Evolutionary conservation across 2,329 filamentous ascomycete species (phyloP).

Genomic region (Dothidotthia symphoricarpi): DNA sequence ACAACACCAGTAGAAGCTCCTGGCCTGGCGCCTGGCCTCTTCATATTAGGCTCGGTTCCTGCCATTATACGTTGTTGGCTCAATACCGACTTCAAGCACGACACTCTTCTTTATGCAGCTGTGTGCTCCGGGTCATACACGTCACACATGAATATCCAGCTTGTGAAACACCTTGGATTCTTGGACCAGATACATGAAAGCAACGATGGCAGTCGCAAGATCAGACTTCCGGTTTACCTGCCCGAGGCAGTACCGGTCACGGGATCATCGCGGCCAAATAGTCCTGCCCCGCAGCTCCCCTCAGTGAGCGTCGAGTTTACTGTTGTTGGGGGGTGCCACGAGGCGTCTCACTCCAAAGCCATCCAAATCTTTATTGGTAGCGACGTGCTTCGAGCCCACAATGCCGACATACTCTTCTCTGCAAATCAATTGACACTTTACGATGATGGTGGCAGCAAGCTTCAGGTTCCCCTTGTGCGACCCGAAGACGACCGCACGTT

Average conservation of each 20-base stretch:
- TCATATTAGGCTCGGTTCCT: constrained; percentile 82
- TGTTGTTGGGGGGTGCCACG: constrained; percentile 59
- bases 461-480: constrained; percentile 87
- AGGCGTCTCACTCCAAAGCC: constrained; percentile 54
- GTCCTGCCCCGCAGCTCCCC: constrained; percentile 75
- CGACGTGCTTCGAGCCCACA: constrained; percentile 80
- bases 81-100: constrained; percentile 84
- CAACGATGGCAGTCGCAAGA: constrained; percentile 63
- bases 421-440: constrained; percentile 86
- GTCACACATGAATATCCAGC: constrained; percentile 73
- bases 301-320: constrained; percentile 78
- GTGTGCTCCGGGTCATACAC: constrained; percentile 89
- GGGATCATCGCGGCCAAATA: constrained; percentile 68
- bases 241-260: constrained; percentile 85
- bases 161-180: constrained; percentile 73
- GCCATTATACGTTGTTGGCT: constrained; percentile 96
- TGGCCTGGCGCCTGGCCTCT: constrained; percentile 77
- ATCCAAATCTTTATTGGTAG: constrained; percentile 90
- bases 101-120: constrained; percentile 84
- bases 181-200: constrained; percentile 64
- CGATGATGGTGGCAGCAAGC: constrained; percentile 79
- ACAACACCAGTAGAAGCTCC: constrained; percentile 74
- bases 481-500: constrained; percentile 84
- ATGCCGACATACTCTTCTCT: constrained; percentile 87
- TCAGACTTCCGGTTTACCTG: constrained; percentile 81